These are phyloP conservation scores for Verticillium isaacii DNA, from an alignment of 2,329 filamentous ascomycete genomes.

Conservation along the genomic window DNA sequence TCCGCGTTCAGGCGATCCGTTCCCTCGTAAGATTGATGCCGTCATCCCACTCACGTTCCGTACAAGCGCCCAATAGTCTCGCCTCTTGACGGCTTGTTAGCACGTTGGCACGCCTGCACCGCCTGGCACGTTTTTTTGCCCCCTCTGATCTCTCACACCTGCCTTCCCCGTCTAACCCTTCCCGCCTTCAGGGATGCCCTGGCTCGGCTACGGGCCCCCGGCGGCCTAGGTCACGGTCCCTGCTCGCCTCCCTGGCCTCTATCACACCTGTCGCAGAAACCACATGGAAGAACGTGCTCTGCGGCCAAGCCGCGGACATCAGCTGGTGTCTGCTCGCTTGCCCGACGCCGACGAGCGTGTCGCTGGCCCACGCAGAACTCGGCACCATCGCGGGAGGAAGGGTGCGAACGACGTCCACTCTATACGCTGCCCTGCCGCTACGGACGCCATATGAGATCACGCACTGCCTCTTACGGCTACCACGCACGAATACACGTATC, in stretches of 20 bases:
- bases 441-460: not conserved
- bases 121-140: conserved; percentile 13
- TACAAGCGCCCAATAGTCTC: not conserved
- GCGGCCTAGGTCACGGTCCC: not conserved
- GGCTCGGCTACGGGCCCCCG: not conserved
- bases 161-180: conserved; percentile 13
- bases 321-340: not conserved
- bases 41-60: not conserved
- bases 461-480: not conserved
- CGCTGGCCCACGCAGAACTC: not conserved
- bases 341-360: not conserved
- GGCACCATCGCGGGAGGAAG: not conserved
- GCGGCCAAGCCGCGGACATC: not conserved
- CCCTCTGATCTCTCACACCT: conserved; percentile 2
- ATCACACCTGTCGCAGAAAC: not conserved
- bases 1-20: not conserved
- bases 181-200: conserved; percentile 10
- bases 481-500: not conserved
- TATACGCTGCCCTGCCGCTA: not conserved
- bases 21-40: not conserved
- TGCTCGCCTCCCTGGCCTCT: not conserved
- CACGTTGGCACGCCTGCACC: conserved; percentile 1
- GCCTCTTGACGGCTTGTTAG: not conserved
- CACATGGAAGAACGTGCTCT: not conserved
- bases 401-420: not conserved